Conservation (phyloP, 2,329 filamentous ascomycete species). For the Pestalotiopsis sp. region DNA sequence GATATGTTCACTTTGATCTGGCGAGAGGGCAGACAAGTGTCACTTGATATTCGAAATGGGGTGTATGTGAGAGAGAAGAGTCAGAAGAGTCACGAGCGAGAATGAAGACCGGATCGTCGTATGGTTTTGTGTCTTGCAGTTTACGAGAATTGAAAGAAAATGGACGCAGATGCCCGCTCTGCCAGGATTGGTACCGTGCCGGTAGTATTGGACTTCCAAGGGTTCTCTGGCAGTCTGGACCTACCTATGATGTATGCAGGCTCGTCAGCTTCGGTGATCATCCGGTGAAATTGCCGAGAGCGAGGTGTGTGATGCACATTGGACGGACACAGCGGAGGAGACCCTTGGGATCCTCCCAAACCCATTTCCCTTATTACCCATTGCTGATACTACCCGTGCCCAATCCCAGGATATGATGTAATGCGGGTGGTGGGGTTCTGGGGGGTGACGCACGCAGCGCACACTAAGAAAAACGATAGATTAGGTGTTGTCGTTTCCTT, state of each 20-base stretch:
- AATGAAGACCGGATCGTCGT: neutral
- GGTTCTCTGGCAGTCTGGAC: neutral
- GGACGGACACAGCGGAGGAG: neutral
- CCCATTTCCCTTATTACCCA: neutral
- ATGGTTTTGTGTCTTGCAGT: neutral
- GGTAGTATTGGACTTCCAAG: neutral
- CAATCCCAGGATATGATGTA: neutral
- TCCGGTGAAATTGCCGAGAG: neutral
- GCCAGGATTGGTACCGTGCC: neutral
- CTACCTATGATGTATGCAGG: neutral
- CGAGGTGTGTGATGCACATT: neutral
- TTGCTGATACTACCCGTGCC: neutral
- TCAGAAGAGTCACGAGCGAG: neutral
- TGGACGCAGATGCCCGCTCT: neutral
- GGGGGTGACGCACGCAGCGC: neutral
- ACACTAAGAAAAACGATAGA: neutral
- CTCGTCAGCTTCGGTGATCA: neutral
- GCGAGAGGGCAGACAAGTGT: neutral
- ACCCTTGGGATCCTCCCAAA: neutral
- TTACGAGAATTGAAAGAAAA: neutral
- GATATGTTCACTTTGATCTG: neutral
- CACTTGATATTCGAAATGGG: neutral
- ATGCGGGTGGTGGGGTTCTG: neutral
- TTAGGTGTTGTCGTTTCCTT: neutral
- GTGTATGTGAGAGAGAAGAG: neutral